Conservation (phyloP, 163 green algal genomes). For the Scenedesmus sp. region DNA sequence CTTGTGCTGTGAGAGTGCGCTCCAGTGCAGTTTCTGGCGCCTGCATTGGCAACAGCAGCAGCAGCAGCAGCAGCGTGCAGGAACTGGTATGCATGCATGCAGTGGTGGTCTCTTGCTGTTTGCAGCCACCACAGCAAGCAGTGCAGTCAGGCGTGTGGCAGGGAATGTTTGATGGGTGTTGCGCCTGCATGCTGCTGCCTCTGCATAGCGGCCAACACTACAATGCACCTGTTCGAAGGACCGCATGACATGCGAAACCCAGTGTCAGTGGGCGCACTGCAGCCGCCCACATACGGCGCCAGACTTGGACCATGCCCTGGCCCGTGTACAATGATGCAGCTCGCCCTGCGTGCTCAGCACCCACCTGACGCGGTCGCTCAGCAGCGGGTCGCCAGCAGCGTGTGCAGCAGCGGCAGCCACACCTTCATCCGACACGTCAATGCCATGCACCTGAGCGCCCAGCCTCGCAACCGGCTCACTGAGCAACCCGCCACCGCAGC, state of each 20-base stretch:
- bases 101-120: background rate
- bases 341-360: background rate
- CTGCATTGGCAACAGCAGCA: background rate
- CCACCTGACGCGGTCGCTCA: conserved; percentile 71
- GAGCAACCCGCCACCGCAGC: conserved; percentile 94
- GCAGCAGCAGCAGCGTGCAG: background rate
- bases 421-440: conserved; percentile 86
- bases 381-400: conserved; percentile 67
- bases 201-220: background rate
- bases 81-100: background rate
- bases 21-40: background rate
- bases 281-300: too few species aligned
- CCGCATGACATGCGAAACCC: too few species aligned
- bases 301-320: too few species aligned
- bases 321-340: background rate
- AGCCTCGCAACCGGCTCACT: conserved; percentile 86
- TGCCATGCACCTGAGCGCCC: conserved; percentile 84
- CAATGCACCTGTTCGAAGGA: background rate
- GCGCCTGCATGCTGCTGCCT: background rate
- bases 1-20: background rate
- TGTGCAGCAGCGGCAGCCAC: conserved; percentile 82
- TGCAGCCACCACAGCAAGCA: background rate
- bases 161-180: background rate
- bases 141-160: background rate
- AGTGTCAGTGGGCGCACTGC: background rate